Conservation (phyloP, 2,329 filamentous ascomycete genomes). For the Ophiosphaerella narmari region DNA sequence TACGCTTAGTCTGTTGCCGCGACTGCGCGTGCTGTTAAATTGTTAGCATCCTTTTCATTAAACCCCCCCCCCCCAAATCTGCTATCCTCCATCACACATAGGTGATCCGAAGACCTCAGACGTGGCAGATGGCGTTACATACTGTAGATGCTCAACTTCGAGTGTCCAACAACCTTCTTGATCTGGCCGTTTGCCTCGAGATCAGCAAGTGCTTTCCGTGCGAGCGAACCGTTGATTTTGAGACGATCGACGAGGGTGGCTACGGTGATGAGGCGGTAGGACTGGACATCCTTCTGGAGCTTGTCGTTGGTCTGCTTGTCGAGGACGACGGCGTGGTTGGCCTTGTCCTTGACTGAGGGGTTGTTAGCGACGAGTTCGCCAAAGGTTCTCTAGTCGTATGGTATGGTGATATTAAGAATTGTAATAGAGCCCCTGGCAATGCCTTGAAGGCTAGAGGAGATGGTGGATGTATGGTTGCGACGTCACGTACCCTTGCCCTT, state of each 20-base stretch:
- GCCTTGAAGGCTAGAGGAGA: slow-evolving; percentile 5
- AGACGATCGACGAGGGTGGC: slow-evolving; percentile 98
- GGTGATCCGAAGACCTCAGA: background rate
- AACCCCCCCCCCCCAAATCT: background rate
- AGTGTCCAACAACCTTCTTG: slow-evolving; percentile 96
- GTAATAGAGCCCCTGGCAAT: background rate
- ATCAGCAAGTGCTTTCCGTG: slow-evolving; percentile 84
- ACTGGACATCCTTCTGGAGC: slow-evolving; percentile 99
- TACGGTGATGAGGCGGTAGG: slow-evolving; percentile 98
- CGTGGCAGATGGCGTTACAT: slow-evolving; percentile 47
- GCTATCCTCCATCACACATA: background rate
- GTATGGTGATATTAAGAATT: slow-evolving; percentile 1
- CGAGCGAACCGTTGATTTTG: slow-evolving; percentile 99
- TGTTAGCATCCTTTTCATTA: slow-evolving; percentile 18
- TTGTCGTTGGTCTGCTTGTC: slow-evolving; percentile 98
- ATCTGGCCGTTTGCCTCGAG: slow-evolving; percentile 98
- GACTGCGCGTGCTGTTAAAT: slow-evolving; percentile 41
- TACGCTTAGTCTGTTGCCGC: slow-evolving; percentile 43
- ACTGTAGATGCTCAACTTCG: slow-evolving; percentile 99
- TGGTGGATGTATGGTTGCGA: slow-evolving; percentile 21
- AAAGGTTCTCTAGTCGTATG: slow-evolving; percentile 6
- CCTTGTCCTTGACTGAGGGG: slow-evolving; percentile 97
- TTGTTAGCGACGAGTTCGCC: slow-evolving; percentile 30
- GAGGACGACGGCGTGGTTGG: slow-evolving; percentile 98
- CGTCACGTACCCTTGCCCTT: slow-evolving; percentile 62